Evolutionary conservation across 371 early-diverging fungal species (phyloP), one percentile per base, ranked within the genome.

Genomic region (Mycotypha africana): DNA sequence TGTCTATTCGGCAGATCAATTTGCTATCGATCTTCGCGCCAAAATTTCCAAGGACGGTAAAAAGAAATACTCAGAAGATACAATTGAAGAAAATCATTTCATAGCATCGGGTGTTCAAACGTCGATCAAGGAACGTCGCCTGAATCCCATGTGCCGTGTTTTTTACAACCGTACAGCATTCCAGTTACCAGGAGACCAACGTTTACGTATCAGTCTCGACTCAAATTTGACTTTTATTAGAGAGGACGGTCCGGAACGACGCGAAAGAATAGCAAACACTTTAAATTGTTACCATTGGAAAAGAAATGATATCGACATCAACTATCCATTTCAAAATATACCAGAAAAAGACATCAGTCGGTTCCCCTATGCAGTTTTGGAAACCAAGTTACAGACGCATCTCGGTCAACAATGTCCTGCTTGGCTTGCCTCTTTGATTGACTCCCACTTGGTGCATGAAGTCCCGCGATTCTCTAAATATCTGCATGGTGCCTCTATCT

Each of bases 111-210:
- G 97, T 52, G 80, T 98, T 35, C 93, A 90, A 53, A 50, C 69
- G 7, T 80, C 88, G n/a, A 79, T 98, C n/a, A 56, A 70, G 7
- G 66, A 83, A 15, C 91, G 88, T 61, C 67, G 79, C 3, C 70
- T 99, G 28, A 60, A 72, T 14, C 99, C 99, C 26, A 78, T 84
- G 12, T 66, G 91, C 51, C 88, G 98, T 37, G 94, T 97, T 0
- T 95, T 93, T 55, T 98, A 99, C 74, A 97, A 95, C 66, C 87
- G 99, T 58, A 96, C 94, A 7, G 99, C 99, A 1, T 99, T 99
- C 81, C 99, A 99, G 67, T 66, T 52, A n/a, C 99, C 99, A 2
- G 96, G 95, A 23, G 97, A 97, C 65, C 92, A 98, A 12, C 82
- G 92, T 32, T 91, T 41, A 33, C 87, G 99, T 53, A 92, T 99